phyloP scores from a whole-genome alignment of 2,329 filamentous ascomycete genomes.

The Elsinoe arachidis region DNA sequence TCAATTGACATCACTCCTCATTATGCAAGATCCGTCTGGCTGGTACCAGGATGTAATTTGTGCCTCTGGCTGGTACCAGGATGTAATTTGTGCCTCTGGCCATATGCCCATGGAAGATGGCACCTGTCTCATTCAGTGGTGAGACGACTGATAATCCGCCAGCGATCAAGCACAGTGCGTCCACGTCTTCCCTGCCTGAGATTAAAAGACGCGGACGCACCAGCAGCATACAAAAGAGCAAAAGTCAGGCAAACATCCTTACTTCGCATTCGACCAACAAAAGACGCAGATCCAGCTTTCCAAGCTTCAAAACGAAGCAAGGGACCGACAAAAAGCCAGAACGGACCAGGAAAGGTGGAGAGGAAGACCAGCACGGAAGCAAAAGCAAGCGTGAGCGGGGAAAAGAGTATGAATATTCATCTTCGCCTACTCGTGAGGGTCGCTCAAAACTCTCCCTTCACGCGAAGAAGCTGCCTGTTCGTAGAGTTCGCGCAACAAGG shows the following conservation, averaged over 20 bases:
- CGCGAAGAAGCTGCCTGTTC: not conserved
- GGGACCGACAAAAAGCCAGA: not conserved
- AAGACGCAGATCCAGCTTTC: not conserved
- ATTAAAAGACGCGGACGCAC: not conserved
- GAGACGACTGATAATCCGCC: too few relatives aligned
- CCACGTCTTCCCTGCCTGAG: not conserved
- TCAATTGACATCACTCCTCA: too few relatives aligned
- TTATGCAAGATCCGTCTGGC: too few relatives aligned
- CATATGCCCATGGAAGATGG: too few relatives aligned
- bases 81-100: too few relatives aligned
- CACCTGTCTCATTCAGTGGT: too few relatives aligned
- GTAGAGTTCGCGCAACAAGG: not conserved
- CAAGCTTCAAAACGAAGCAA: not conserved
- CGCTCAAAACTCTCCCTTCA: not conserved
- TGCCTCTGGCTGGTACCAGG: too few relatives aligned
- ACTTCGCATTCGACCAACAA: not conserved
- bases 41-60: too few relatives aligned
- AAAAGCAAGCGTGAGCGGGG: not conserved
- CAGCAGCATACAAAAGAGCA: slow-evolving; percentile 2
- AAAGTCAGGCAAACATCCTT: slow-evolving; percentile 8
- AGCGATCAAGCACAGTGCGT: not conserved
- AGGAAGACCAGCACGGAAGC: not conserved
- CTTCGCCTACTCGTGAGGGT: not conserved
- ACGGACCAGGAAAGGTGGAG: not conserved
- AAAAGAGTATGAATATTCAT: not conserved